Percentiles rank a stretch among this genome's conserved stretches.
These are phyloP conservation scores for Sclerotinia trifoliorum DNA, from an alignment of 2,329 filamentous ascomycete genomes.

Conservation along the genomic window DNA sequence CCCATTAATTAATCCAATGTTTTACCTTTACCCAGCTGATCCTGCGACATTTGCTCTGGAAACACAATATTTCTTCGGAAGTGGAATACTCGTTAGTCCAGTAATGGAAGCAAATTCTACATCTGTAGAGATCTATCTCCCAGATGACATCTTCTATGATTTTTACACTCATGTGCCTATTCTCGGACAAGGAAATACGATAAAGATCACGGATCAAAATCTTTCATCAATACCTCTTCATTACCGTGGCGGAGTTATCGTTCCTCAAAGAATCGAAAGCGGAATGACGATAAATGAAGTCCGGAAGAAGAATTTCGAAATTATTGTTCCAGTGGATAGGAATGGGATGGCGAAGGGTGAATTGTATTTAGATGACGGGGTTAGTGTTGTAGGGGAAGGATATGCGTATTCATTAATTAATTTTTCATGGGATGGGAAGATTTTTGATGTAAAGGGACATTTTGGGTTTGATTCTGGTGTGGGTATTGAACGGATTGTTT, in stretches of 20 bases:
- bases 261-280: slow-evolving; percentile 57
- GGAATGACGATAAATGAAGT: slow-evolving; percentile 64
- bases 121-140: slow-evolving; percentile 50
- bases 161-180: slow-evolving; percentile 51
- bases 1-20: slow-evolving; percentile 67
- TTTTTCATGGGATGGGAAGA: slow-evolving; percentile 57
- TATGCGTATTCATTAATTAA: slow-evolving; percentile 53
- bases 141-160: slow-evolving; percentile 51
- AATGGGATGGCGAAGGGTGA: slow-evolving; percentile 64
- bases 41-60: slow-evolving; percentile 48
- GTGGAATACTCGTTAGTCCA: slow-evolving; percentile 50
- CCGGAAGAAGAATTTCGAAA: slow-evolving; percentile 64
- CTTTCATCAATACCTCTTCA: slow-evolving; percentile 62
- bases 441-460: slow-evolving; percentile 44
- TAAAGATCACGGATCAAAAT: slow-evolving; percentile 44
- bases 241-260: slow-evolving; percentile 62
- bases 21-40: slow-evolving; percentile 65
- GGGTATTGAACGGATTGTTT: slow-evolving; percentile 49
- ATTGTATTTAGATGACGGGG: slow-evolving; percentile 78
- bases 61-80: slow-evolving; percentile 52
- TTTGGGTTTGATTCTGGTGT: slow-evolving; percentile 53
- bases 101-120: slow-evolving; percentile 48
- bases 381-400: slow-evolving; percentile 53
- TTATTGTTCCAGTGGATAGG: slow-evolving; percentile 64
- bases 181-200: slow-evolving; percentile 43